A percentile compares a stretch with the other conserved stretches of the same genome.
These are phyloP conservation scores for Diaporthe capsici DNA, from an alignment of 2,329 filamentous ascomycete species.

Conservation along the genomic window DNA sequence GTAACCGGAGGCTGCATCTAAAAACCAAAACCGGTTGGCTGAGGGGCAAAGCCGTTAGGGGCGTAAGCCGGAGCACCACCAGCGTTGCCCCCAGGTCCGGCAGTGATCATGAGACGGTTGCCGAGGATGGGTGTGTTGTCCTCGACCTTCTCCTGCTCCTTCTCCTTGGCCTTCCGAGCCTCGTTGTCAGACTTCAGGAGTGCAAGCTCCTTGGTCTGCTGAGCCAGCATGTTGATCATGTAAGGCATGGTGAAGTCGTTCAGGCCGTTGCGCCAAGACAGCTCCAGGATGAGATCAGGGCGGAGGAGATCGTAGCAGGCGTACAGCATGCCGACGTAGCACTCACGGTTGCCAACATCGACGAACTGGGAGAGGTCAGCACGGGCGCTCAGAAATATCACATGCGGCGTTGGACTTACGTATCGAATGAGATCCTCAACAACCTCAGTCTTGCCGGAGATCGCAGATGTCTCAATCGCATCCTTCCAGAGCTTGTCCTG, in stretches of 20 bases:
- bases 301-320: constrained; percentile 98
- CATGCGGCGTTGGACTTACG: constrained; percentile 73
- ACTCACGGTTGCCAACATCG: constrained; percentile 98
- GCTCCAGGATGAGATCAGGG: constrained; percentile 91
- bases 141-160: constrained; percentile 80
- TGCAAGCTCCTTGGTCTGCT: constrained; percentile 90
- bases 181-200: constrained; percentile 95
- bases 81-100: constrained; percentile 76
- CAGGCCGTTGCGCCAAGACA: constrained; percentile 96
- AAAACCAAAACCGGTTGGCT: constrained; percentile 83
- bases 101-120: constrained; percentile 93
- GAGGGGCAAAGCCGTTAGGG: constrained; percentile 54
- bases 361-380: constrained; percentile 80
- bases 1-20: constrained; percentile 55
- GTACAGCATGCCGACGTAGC: constrained; percentile 99
- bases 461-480: constrained; percentile 96
- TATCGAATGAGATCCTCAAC: constrained; percentile 97
- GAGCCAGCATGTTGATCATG: constrained; percentile 98
- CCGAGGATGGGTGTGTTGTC: constrained; percentile 94
- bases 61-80: constrained; percentile 74
- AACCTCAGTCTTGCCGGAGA: constrained; percentile 90
- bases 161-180: constrained; percentile 56
- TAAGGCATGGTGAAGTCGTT: constrained; percentile 99
- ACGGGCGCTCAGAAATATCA: constrained; percentile 34
- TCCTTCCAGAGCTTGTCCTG: constrained; percentile 99